Evolutionary conservation across 1,139 yeast genomes (phyloP), one percentile per base, ranked within the genome.

Genomic region (Diutina neorugosa): DNA sequence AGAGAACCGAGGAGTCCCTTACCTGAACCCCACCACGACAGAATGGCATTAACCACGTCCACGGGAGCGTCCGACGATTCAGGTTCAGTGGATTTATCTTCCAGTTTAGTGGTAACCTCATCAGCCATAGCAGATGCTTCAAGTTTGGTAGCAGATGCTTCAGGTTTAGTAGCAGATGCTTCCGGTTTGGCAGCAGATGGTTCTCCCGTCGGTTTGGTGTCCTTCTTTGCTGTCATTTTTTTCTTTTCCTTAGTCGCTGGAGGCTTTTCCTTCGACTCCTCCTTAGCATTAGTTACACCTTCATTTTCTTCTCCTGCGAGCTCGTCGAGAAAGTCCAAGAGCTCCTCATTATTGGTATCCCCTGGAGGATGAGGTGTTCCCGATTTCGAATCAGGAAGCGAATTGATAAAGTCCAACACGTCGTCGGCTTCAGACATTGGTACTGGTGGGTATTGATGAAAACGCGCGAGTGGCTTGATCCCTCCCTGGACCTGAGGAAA

Each of bases 261-360:
- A 6, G 18, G 8, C 43, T n/a, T 16, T n/a, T 40, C 20, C 20
- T 27, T 27, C 3, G 34, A 3, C 34, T 27, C 34, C 34, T 27
- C 11, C 8, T 27, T 27, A 3, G 34, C 34, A 12, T 9, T 27
- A 12, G 9, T 2, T 37, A 16, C 18, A 2, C 37, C 19, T 7
- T 25, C 14, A 19, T 46, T 69, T 50, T 73, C 76, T 56, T 71
- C 76, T 44, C 72, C 75, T 34, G 81, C 88, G 58, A 93, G 72
- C 63, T 91, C 95, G 64, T 91, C 96, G 57, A 93, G 71, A 62
- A 93, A 91, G 42, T 88, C 96, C 63, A 91, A 71, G 51, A 93
- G 82, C 59, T 91, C 97, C 41, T 82, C 86, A 56, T 81, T 81
- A 51, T 78, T 76, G 52, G 76, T 78, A 23, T 63, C 65, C 18